These are phyloP conservation scores for Yamadazyma buinensis DNA, from an alignment of 1,139 yeast genomes.

Conservation along the genomic window DNA sequence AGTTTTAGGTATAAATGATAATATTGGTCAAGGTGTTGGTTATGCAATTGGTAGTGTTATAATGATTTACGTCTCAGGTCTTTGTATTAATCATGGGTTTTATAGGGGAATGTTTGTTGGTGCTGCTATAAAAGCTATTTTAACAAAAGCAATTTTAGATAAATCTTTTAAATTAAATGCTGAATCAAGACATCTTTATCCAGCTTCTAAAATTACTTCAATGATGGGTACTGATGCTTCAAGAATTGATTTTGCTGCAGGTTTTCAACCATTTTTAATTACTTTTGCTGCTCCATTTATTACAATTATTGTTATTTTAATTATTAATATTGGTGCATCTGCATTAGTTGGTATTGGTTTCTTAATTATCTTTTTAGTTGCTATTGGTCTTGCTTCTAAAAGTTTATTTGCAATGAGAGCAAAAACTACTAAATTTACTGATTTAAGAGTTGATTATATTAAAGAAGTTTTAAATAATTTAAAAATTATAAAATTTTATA, in stretches of 20 bases:
- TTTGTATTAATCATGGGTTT: conserved; percentile 11
- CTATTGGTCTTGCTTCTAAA: conserved; percentile 20
- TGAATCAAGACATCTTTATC: conserved; percentile 52
- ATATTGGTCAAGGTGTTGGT: conserved; percentile 34
- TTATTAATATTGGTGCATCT: conserved; percentile 30
- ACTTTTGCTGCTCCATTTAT: conserved; percentile 27
- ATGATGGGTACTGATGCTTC: conserved; percentile 38
- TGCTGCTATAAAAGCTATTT: conserved; percentile 60
- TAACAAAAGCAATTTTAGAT: conserved; percentile 64
- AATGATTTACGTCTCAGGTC: conserved; percentile 31
- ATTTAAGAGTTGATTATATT: conserved; percentile 28
- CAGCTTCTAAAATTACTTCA: conserved; percentile 66
- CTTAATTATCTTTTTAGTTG: conserved; percentile 21
- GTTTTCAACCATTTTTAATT: conserved; percentile 25
- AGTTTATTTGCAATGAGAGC: conserved; percentile 24
- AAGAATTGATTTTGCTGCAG: conserved; percentile 32
- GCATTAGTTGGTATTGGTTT: conserved; percentile 34
- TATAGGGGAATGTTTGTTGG: conserved; percentile 41
- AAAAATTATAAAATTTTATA: conserved; percentile 37
- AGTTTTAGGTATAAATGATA: conserved; percentile 19
- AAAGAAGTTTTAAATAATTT: conserved; percentile 35
- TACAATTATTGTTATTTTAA: conserved; percentile 30
- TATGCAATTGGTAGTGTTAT: conserved; percentile 30
- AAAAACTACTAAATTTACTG: conserved; percentile 28
- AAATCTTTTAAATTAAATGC: conserved; percentile 63